Percentiles rank a stretch among this genome's conserved stretches.
Conservation (phyloP, 1,284 basidiomycete species). For the Puccinia hordei region DNA sequence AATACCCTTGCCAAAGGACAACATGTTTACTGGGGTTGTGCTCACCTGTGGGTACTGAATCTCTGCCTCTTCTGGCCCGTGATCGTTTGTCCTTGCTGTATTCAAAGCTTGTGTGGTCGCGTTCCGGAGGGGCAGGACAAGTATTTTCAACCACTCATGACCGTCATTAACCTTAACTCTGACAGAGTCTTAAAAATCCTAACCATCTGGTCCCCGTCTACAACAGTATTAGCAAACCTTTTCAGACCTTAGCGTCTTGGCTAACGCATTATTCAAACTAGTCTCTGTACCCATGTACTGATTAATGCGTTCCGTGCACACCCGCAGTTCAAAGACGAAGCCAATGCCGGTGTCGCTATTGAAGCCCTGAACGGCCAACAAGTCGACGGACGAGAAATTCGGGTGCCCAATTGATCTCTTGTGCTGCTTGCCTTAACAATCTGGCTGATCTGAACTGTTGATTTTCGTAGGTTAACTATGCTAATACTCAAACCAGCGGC, state of each 20-base stretch:
- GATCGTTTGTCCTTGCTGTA: slow-evolving; percentile 35
- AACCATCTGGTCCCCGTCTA: no score
- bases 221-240: no score
- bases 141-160: background rate
- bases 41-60: slow-evolving; percentile 28
- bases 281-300: background rate
- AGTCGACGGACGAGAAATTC: slow-evolving; percentile 85
- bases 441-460: background rate
- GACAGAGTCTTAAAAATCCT: no score
- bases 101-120: slow-evolving; percentile 50
- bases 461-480: slow-evolving; percentile 73
- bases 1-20: no score
- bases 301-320: background rate
- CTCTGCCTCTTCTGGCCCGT: slow-evolving; percentile 39
- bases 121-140: slow-evolving; percentile 36
- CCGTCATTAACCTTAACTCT: no score
- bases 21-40: background rate
- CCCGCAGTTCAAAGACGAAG: slow-evolving; percentile 57
- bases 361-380: slow-evolving; percentile 80
- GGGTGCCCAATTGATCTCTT: no score
- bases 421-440: background rate
- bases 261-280: background rate
- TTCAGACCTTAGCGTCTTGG: background rate
- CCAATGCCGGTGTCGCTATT: slow-evolving; percentile 81
- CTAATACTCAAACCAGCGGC: slow-evolving; percentile 65